Base-by-base conservation (phyloP, 768 basidiomycete species). In the Russula griseocarnosa region DNA sequence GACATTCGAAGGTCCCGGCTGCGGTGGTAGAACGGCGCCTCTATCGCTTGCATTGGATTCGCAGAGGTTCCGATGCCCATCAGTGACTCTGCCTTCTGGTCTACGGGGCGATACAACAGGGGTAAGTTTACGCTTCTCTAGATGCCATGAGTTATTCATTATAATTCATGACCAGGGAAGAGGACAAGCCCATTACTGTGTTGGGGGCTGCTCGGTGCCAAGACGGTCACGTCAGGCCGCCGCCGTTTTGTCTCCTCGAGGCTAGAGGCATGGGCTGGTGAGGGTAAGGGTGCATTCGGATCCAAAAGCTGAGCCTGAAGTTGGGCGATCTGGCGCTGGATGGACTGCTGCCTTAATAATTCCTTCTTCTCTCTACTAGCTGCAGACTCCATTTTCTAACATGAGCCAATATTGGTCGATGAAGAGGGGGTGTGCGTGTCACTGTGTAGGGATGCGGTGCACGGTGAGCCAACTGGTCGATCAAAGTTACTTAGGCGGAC, bases 201-300 rank as follows among this genome's bases (percentile, higher is more conserved):
- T 40, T 89, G 88, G 10, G 89, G 89, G 0, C 85, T 86, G 0
- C 80, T 73, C 6, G 85, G 85, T 1, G 78, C 85, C 32, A 81
- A 69, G 16, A 82, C 69, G 3, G 74, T 72, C 3, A 76, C 64
- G 10, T 79, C 75, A 13, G 67, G 67, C 50, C 74, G 74, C 72
- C 81, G 85, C 64, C 81, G 76, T 72, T 84, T 83, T 10, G 82
- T 81, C 7, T 82, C 79, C 24, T 67, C 61, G 38, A 54, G 49
- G 47, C 42, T n/a, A 40, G 50, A 40, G 26, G 49, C 62, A 55
- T 61, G 68, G 69, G 3, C 75, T 75, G 32, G 40, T 49, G 44
- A 1, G 30, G 57, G 38, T 52, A 61, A 61, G 47, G 51, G 61
- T 53, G 69, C 61, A 13, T 78, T 76, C 44, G 78, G 53, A 42